Base-by-base conservation (phyloP, 352 stramenopile species). In the Nothophytophthora sp. region DNA sequence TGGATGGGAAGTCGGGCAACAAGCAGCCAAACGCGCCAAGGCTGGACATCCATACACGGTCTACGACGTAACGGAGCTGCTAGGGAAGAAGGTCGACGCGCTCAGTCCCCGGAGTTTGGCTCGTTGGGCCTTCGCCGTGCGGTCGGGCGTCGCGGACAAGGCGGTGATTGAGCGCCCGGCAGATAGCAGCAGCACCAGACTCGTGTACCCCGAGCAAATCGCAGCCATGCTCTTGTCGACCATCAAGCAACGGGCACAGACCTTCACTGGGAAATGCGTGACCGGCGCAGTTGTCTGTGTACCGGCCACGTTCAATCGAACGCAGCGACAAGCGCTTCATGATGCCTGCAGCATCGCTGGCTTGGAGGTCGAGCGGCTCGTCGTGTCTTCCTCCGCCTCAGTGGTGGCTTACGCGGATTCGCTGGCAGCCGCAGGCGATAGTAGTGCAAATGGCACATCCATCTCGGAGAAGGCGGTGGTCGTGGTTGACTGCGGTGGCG, bases 131-230 rank as follows among this genome's bases (percentile, higher is more conserved):
- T 85, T 85, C 44, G 25, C 30, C 1, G 42, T 79, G 12, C 58
- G 48, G 7, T 12, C 50, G 3, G 70, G 62, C 2, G 29, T 53
- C 13, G 49, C 34, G 28, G 71, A 47, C 13, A 81, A 78, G 45
- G 71, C 42, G 4, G 25, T 79, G 0, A 30, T 85, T 0, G 68
- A 76, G 35, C 63, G 63, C 25, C 39, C 15, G 13, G 12, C 32
- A 5, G 34, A 19, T 7, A 23, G 22, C 9, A 39, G 8, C 20
- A 10, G 45, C 25, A 39, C 39, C 8, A 37, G 58, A 40, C 16
- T 73, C 27, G 43, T 50, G 18, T 66, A 65, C 12, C 74, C 74
- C 0, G 74, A 85, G 36, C 68, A 85, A 55, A 19, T 85, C n/a
- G 41, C 67, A 19, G 71, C 71, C 4, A 61, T 76, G 16, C 44